Evolutionary conservation across 768 basidiomycete genomes (phyloP).

Genomic region (Suillus cothurnatus): DNA sequence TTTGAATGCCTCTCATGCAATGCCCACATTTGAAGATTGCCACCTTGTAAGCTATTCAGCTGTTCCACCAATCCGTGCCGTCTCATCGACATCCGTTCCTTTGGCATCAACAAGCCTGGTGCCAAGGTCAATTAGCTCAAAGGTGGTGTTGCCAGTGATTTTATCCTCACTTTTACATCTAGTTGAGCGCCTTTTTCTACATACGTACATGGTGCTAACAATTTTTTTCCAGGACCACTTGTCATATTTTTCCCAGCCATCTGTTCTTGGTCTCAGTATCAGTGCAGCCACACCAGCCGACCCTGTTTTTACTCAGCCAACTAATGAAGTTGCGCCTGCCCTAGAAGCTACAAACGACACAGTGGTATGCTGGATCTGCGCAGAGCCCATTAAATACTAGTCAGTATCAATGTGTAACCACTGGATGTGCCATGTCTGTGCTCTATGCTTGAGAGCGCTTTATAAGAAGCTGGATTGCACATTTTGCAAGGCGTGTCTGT

Average conservation of each 20-base stretch:
- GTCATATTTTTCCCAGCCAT: no score
- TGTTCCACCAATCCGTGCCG: no score
- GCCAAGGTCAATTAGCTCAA: constrained; percentile 95
- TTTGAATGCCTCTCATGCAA: no score
- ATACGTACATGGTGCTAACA: no score
- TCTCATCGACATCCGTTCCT: constrained; percentile 84
- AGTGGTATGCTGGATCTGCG: constrained; percentile 88
- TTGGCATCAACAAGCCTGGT: constrained; percentile 99
- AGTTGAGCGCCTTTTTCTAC: no score
- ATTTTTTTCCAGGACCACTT: no score
- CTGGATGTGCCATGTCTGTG: constrained; percentile 93
- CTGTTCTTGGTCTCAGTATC: no score
- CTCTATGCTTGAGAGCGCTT: constrained; percentile 81
- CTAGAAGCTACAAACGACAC: constrained; percentile 34
- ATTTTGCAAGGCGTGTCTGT: constrained; percentile 84
- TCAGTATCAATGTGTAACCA: constrained; percentile 91
- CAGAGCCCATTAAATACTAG: constrained; percentile 90
- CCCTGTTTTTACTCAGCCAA: constrained; percentile 1
- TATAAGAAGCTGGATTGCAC: constrained; percentile 96
- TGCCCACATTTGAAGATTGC: no score
- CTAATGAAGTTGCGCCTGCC: constrained; percentile 8
- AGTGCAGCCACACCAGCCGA: background rate
- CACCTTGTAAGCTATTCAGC: no score
- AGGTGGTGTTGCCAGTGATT: constrained; percentile 97
- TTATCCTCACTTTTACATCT: no score